phyloP scores from a whole-genome alignment of 768 basidiomycete species.

The Lepiota venenata region DNA sequence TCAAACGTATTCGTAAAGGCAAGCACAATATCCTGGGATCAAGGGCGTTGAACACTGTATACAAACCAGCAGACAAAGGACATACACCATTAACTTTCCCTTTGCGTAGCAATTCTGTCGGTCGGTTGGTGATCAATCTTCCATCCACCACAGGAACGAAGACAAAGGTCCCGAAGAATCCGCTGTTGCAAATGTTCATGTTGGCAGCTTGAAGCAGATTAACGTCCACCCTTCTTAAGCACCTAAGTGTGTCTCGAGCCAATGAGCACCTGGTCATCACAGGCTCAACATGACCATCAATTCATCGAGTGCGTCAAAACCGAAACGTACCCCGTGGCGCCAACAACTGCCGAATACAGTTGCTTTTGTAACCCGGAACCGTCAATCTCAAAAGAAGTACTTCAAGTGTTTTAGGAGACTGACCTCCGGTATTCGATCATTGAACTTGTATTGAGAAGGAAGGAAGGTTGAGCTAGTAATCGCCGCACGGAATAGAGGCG shows the following conservation, averaged over 20 bases:
- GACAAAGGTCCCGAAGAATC: conserved; percentile 35
- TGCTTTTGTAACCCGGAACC: not conserved
- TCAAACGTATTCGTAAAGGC: conserved; percentile 34
- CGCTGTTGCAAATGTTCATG: conserved; percentile 21
- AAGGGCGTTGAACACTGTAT: not conserved
- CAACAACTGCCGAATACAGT: conserved; percentile 19
- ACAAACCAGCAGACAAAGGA: not conserved
- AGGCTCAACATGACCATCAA: not conserved
- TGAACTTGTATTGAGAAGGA: conserved; percentile 41
- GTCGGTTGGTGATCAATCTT: conserved; percentile 38
- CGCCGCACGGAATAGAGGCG: conserved; percentile 38
- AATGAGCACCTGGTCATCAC: conserved; percentile 29
- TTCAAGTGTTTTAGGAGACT: not conserved
- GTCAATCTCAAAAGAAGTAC: too few relatives aligned
- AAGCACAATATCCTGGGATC: conserved; percentile 15
- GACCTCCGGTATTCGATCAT: conserved; percentile 38
- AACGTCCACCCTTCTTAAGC: conserved; percentile 34
- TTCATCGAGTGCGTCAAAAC: too few relatives aligned
- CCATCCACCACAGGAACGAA: conserved; percentile 50
- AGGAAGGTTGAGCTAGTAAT: conserved; percentile 43
- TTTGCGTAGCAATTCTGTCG: conserved; percentile 31
- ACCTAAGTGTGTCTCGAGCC: conserved; percentile 29
- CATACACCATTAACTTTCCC: conserved; percentile 41
- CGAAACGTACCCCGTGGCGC: conserved; percentile 29
- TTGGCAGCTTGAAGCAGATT: conserved; percentile 31